A percentile compares a stretch with the other conserved stretches of the same genome.
phyloP scores from a whole-genome alignment of 2,329 filamentous ascomycete genomes.

The Xenosphaeropsis pyriputrescens region DNA sequence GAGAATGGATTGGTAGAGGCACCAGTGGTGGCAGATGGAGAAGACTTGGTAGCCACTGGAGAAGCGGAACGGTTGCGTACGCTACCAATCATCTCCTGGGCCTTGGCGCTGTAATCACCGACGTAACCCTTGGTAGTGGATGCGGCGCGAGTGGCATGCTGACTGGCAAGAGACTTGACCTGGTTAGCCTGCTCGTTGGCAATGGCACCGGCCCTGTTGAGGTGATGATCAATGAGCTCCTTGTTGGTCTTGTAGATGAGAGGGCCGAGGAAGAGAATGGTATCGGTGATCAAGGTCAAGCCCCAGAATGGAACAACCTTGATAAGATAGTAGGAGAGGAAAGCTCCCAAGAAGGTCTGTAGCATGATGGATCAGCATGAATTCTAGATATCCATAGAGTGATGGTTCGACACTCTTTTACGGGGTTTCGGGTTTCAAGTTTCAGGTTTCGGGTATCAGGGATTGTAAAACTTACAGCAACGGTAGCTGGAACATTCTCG shows the following conservation, averaged over 20 bases:
- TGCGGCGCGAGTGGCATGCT: conserved; percentile 48
- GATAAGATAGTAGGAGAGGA: conserved; percentile 52
- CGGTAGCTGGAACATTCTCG: conserved; percentile 48
- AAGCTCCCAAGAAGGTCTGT: conserved; percentile 43
- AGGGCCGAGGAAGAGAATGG: conserved; percentile 44
- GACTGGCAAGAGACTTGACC: conserved; percentile 43
- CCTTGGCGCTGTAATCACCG: conserved; percentile 53
- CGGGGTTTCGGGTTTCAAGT: no score
- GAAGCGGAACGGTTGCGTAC: conserved; percentile 13
- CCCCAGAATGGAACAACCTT: conserved; percentile 60
- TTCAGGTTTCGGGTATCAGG: no score
- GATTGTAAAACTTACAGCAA: conserved; percentile 31
- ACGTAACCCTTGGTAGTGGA: conserved; percentile 53
- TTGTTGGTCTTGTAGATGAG: conserved; percentile 53
- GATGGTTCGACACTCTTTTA: no score
- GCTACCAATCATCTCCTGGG: conserved; percentile 45
- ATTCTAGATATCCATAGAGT: background rate
- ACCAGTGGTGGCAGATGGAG: conserved; percentile 6
- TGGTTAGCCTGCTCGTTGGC: conserved; percentile 49
- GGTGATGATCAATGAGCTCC: conserved; percentile 51
- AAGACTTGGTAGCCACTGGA: conserved; percentile 8
- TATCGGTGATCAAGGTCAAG: conserved; percentile 43
- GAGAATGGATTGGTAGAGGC: background rate
- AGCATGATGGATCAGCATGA: background rate
- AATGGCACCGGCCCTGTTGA: conserved; percentile 40